phyloP scores from a whole-genome alignment of 352 stramenopile genomes.

The Phytophthora tentaculata region DNA sequence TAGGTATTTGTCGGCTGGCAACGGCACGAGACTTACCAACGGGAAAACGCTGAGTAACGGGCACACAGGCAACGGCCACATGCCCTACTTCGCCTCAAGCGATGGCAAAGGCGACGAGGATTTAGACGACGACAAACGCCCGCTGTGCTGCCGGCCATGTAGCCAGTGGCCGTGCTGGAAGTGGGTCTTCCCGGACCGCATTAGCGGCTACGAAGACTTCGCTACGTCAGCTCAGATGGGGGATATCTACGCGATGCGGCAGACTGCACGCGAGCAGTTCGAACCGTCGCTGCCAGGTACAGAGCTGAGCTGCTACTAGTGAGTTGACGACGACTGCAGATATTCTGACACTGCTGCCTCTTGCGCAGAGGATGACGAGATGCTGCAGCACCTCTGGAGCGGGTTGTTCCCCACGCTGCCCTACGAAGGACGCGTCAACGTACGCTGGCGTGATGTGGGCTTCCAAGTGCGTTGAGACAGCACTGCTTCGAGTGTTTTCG shows the following conservation, averaged over 20 bases:
- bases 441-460: conserved; percentile 66
- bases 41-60: conserved; percentile 22
- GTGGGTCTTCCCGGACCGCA: conserved; percentile 61
- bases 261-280: conserved; percentile 66
- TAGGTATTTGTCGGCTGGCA: conserved; percentile 30
- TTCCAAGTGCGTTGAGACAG: conserved; percentile 54
- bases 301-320: conserved; percentile 1
- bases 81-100: conserved; percentile 20
- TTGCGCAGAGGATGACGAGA: conserved; percentile 60
- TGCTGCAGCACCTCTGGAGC: conserved; percentile 71
- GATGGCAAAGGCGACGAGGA: conserved; percentile 34
- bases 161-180: conserved; percentile 67
- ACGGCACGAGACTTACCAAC: conserved; percentile 3
- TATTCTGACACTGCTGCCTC: conserved; percentile 6
- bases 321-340: neutral
- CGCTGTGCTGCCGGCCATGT: conserved; percentile 35
- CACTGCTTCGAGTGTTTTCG: neutral
- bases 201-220: conserved; percentile 75
- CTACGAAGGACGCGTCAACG: conserved; percentile 70
- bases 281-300: conserved; percentile 49
- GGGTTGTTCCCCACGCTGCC: conserved; percentile 67
- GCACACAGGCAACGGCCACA: conserved; percentile 24
- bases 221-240: conserved; percentile 61
- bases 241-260: conserved; percentile 64
- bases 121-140: conserved; percentile 20